Percentiles rank a stretch among this genome's conserved stretches.
phyloP scores from a whole-genome alignment of 2,329 filamentous ascomycete species.

The Aureobasidium sp. region DNA sequence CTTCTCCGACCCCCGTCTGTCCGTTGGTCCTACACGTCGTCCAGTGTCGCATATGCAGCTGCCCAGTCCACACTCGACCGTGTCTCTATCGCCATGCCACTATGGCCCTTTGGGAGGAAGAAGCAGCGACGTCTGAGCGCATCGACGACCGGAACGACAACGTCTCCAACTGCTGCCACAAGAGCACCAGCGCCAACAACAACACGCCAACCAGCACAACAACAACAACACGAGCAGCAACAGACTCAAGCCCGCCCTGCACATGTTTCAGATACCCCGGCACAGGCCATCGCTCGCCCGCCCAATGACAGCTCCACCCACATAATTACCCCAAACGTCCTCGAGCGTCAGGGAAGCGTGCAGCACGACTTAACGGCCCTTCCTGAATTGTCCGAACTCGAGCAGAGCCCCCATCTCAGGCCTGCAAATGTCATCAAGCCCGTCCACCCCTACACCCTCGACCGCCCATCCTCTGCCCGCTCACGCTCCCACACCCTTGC shows the following conservation, averaged over 20 bases:
- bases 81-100: conserved; percentile 41
- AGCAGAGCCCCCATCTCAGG: conserved; percentile 40
- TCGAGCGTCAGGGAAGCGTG: conserved; percentile 23
- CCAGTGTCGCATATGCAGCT: conserved; percentile 4
- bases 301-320: neutral
- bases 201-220: neutral
- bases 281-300: neutral
- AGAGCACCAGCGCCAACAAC: neutral
- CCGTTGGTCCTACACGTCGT: neutral
- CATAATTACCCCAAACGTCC: neutral
- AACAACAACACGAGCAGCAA: neutral
- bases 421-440: conserved; percentile 31
- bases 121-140: conserved; percentile 50
- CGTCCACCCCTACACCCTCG: conserved; percentile 37
- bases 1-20: neutral
- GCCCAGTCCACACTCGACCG: conserved; percentile 29
- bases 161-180: neutral
- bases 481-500: neutral
- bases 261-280: conserved; percentile 8
- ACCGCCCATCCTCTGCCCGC: conserved; percentile 3
- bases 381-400: conserved; percentile 31
- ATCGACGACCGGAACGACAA: neutral
- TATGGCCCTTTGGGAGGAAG: conserved; percentile 71
- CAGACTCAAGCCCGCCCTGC: neutral
- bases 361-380: conserved; percentile 37